Conservation (phyloP, 2,329 filamentous ascomycete species). For the Thermochaetoides dissita region DNA sequence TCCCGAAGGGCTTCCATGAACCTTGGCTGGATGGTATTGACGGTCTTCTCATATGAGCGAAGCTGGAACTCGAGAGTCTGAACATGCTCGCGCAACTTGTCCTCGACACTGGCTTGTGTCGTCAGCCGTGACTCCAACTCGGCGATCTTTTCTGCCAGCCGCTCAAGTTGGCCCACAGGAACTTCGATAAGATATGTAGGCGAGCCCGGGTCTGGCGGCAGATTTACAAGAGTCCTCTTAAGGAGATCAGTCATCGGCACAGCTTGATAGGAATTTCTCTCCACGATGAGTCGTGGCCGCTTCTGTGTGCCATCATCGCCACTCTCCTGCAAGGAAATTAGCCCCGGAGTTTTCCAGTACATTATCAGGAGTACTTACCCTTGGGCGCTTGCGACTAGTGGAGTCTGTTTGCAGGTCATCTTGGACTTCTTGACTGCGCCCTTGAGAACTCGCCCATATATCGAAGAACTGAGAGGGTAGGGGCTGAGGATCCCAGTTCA, state of each 20-base stretch:
- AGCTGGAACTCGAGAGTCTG: conserved; percentile 30
- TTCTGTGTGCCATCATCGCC: conserved; percentile 10
- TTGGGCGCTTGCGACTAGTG: conserved; percentile 31
- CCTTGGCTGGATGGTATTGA: conserved; percentile 30
- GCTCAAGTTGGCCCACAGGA: conserved; percentile 22
- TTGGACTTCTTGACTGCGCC: conserved; percentile 16
- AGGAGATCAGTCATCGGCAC: conserved; percentile 19
- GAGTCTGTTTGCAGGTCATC: too few species aligned
- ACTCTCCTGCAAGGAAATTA: conserved; percentile 10
- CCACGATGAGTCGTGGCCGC: conserved; percentile 1
- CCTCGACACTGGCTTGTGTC: conserved; percentile 17
- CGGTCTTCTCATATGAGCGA: conserved; percentile 30
- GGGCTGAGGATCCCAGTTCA: conserved; percentile 33
- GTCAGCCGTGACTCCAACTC: conserved; percentile 24
- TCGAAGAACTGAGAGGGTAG: conserved; percentile 37
- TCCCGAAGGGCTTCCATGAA: conserved; percentile 38
- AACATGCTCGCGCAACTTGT: conserved; percentile 23
- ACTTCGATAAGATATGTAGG: conserved; percentile 10
- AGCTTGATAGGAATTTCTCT: not conserved
- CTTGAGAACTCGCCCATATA: conserved; percentile 28
- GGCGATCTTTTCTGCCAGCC: conserved; percentile 25
- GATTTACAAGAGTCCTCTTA: conserved; percentile 14
- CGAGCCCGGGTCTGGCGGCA: too few species aligned
- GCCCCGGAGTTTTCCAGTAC: not conserved
- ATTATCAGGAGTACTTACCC: conserved; percentile 23